These are phyloP conservation scores for Lyophyllum semitale DNA, from an alignment of 768 basidiomycete species.

Conservation along the genomic window DNA sequence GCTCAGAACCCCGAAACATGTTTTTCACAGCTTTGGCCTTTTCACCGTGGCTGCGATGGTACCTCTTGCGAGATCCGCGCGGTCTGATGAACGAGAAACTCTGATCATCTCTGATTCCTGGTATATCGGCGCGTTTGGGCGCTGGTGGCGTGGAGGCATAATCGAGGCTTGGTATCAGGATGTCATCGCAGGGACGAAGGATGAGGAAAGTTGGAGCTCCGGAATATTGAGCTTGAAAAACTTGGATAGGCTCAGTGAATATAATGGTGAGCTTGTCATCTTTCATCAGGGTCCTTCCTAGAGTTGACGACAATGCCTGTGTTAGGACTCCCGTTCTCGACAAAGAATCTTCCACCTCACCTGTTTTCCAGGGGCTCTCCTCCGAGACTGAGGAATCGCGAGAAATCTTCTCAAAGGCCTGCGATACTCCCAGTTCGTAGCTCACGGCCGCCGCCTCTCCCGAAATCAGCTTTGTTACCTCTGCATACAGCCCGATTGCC, in stretches of 20 bases:
- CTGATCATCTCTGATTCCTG: constrained; percentile 74
- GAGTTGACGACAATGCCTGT: constrained; percentile 11
- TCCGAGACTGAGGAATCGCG: constrained; percentile 58
- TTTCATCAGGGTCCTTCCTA: constrained; percentile 1
- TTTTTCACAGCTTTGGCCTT: constrained; percentile 84
- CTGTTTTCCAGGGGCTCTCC: constrained; percentile 48
- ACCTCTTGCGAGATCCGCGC: constrained; percentile 48
- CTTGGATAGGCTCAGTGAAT: constrained; percentile 68
- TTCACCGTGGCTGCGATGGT: constrained; percentile 84
- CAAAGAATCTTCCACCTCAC: constrained; percentile 47
- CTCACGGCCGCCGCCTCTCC: constrained; percentile 80
- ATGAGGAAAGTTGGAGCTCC: constrained; percentile 75
- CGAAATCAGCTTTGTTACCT: constrained; percentile 79
- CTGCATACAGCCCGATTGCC: constrained; percentile 62
- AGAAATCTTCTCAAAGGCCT: constrained; percentile 50
- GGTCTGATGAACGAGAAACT: constrained; percentile 42
- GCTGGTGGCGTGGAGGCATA: constrained; percentile 88
- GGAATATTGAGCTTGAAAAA: constrained; percentile 79
- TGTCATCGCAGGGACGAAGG: constrained; percentile 60
- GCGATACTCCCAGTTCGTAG: constrained; percentile 48
- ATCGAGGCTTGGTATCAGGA: constrained; percentile 81
- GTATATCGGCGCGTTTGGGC: constrained; percentile 90
- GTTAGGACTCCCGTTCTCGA: constrained; percentile 52
- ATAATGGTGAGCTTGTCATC: constrained; percentile 49
- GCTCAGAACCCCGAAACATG: constrained; percentile 86